Evolutionary conservation across 768 basidiomycete genomes (phyloP).

Genomic region (Leccinum incarnatum): DNA sequence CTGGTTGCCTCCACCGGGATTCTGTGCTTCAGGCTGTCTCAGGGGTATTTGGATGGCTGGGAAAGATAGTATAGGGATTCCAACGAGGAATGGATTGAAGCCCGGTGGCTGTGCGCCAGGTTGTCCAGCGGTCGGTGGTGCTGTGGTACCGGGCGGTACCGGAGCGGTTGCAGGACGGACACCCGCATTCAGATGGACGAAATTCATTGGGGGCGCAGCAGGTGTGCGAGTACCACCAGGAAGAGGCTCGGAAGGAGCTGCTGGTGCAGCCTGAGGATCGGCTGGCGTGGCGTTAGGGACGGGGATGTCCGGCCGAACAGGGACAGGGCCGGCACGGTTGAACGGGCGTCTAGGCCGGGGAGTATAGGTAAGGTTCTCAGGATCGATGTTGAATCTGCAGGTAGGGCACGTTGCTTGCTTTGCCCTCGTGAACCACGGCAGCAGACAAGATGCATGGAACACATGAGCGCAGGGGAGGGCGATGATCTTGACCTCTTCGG

Average conservation of each 20-base stretch:
- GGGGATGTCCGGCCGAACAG: constrained; percentile 4
- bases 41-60: constrained; percentile 27
- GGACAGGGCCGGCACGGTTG: constrained; percentile 12
- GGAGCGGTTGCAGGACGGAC: not conserved
- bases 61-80: constrained; percentile 28
- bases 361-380: constrained; percentile 62
- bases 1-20: constrained; percentile 17
- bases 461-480: constrained; percentile 78
- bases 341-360: constrained; percentile 20
- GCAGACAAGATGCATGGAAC: constrained; percentile 74
- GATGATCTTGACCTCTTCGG: constrained; percentile 47
- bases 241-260: constrained; percentile 6
- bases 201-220: constrained; percentile 1
- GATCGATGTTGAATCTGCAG: constrained; percentile 81
- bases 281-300: constrained; percentile 15
- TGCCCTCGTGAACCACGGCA: constrained; percentile 82
- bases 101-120: constrained; percentile 3
- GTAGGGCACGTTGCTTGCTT: constrained; percentile 80
- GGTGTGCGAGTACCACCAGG: not conserved
- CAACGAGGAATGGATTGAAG: constrained; percentile 19
- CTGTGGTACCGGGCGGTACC: constrained; percentile 1
- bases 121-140: constrained; percentile 6
- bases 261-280: constrained; percentile 5
- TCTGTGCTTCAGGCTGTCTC: constrained; percentile 8
- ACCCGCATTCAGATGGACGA: not conserved